Conservation (phyloP, 2,329 filamentous ascomycete species). For the Hortaea werneckii region DNA sequence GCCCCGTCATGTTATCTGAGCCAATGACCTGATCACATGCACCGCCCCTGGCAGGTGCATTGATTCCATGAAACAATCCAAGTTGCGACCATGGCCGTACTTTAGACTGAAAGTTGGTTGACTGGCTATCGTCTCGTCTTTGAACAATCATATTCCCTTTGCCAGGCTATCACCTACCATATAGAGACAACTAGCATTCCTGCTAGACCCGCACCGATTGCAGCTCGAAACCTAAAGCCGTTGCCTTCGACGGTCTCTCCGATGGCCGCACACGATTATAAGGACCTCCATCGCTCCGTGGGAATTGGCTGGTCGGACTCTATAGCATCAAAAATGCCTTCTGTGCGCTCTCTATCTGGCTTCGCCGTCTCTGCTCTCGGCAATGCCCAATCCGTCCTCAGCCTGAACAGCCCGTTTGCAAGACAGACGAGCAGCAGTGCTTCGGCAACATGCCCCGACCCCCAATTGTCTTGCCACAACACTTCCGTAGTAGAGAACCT, state of each 20-base stretch:
- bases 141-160: too few species aligned
- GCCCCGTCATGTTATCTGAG: too few species aligned
- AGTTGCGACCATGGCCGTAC: too few species aligned
- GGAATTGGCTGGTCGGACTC: not conserved
- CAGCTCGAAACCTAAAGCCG: too few species aligned
- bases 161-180: too few species aligned
- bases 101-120: too few species aligned
- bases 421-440: slow-evolving; percentile 5
- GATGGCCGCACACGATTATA: not conserved
- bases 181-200: too few species aligned
- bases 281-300: not conserved
- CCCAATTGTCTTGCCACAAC: slow-evolving; percentile 54
- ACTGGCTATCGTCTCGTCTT: too few species aligned
- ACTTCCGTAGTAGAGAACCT: slow-evolving; percentile 50
- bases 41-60: too few species aligned
- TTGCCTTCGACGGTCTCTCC: not conserved
- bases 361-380: slow-evolving; percentile 20
- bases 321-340: slow-evolving; percentile 18
- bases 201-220: too few species aligned
- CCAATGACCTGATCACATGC: too few species aligned
- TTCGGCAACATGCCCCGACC: slow-evolving; percentile 26
- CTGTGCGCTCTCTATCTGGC: slow-evolving; percentile 15
- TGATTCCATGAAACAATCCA: too few species aligned
- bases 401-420: slow-evolving; percentile 9
- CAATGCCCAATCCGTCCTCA: slow-evolving; percentile 19